Conservation (phyloP, 2,329 filamentous ascomycete species). For the Aspergillus pseudoterreus region DNA sequence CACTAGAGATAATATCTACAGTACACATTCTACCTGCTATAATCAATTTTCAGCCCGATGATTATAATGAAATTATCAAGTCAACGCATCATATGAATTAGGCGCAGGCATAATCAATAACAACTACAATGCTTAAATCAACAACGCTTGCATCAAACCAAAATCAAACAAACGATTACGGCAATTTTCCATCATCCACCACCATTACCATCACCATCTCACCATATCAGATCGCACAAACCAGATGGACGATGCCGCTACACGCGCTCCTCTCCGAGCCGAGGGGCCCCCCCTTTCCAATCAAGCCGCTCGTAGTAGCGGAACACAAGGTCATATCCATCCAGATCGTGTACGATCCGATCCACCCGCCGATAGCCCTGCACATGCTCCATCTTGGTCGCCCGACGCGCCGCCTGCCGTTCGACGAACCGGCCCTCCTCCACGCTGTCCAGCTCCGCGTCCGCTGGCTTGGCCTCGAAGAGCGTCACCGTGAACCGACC, state of each 20-base stretch:
- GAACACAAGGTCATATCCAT: constrained; percentile 96
- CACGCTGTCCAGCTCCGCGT: constrained; percentile 24
- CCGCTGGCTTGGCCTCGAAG: constrained; percentile 76
- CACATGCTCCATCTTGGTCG: constrained; percentile 67
- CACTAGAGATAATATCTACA: too few relatives aligned
- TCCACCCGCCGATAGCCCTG: constrained; percentile 85
- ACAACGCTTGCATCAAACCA: too few relatives aligned
- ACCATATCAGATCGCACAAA: neutral
- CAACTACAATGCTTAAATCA: too few relatives aligned
- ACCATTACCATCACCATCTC: neutral
- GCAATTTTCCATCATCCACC: neutral
- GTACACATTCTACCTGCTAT: too few relatives aligned
- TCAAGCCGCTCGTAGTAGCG: constrained; percentile 91
- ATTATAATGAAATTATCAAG: too few relatives aligned
- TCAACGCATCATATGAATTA: too few relatives aligned
- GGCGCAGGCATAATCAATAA: too few relatives aligned
- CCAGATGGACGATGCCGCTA: constrained; percentile 7
- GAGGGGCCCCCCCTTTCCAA: constrained; percentile 64
- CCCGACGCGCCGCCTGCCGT: constrained; percentile 41
- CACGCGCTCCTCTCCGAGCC: constrained; percentile 52
- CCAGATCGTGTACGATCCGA: constrained; percentile 93
- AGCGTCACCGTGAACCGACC: constrained; percentile 97
- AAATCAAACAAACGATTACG: neutral
- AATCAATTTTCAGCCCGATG: too few relatives aligned
- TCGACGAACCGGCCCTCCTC: constrained; percentile 41